Evolutionary conservation across 495 filamentous ascomycete species (phyloP).

Genomic region (Aspergillus funiculosus): DNA sequence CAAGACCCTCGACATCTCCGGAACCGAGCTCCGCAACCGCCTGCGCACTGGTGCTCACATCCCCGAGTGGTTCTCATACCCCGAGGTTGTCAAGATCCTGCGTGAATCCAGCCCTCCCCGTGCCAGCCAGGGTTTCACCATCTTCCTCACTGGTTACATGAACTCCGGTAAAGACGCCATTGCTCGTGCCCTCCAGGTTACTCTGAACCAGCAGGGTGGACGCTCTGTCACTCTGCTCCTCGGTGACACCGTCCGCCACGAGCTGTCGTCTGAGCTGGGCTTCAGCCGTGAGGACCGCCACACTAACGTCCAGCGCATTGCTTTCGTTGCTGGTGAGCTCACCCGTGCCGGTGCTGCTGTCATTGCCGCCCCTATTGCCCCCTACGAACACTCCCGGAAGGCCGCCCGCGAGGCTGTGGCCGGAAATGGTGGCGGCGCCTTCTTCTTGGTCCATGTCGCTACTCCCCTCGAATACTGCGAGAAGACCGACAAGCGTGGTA

Average conservation of each 20-base stretch:
- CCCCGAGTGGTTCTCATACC: slow-evolving; percentile 99
- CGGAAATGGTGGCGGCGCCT: slow-evolving; percentile 71
- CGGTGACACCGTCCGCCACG: slow-evolving; percentile 88
- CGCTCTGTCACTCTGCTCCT: slow-evolving; percentile 89
- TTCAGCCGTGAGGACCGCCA: slow-evolving; percentile 91
- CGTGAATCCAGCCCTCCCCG: slow-evolving; percentile 91
- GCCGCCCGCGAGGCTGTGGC: slow-evolving; percentile 77
- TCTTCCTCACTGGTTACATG: slow-evolving; percentile 95
- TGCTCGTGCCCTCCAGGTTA: slow-evolving; percentile 91
- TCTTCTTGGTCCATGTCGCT: slow-evolving; percentile 92
- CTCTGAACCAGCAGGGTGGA: slow-evolving; percentile 96
- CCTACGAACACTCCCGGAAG: slow-evolving; percentile 71
- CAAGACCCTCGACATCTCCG: slow-evolving; percentile 93
- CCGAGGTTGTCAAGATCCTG: slow-evolving; percentile 93
- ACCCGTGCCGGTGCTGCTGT: slow-evolving; percentile 90
- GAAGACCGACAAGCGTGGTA: slow-evolving; percentile 88
- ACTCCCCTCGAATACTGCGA: slow-evolving; percentile 89
- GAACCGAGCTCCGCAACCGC: slow-evolving; percentile 87
- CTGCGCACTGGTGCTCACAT: slow-evolving; percentile 88
- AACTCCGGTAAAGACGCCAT: slow-evolving; percentile 97
- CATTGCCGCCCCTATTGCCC: slow-evolving; percentile 95
- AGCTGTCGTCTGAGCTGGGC: slow-evolving; percentile 90
- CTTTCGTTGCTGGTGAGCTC: slow-evolving; percentile 91
- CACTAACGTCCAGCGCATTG: slow-evolving; percentile 92
- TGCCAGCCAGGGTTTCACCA: slow-evolving; percentile 87